Base-by-base conservation (phyloP, 2,329 filamentous ascomycete species). In the Tetracladium maxilliforme region DNA sequence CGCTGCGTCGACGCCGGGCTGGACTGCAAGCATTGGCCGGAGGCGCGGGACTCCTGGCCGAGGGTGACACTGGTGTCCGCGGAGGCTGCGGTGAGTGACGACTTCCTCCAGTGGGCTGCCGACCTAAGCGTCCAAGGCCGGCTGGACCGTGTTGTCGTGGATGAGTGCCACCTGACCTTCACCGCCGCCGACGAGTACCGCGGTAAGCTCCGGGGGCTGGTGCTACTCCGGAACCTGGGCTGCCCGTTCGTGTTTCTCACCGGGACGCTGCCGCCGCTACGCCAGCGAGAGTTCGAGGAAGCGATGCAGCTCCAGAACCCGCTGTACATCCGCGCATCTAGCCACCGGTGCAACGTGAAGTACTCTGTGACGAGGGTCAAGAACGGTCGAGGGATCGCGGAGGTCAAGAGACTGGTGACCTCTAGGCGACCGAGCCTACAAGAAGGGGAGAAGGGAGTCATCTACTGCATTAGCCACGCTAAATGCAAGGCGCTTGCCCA, bases 101-200 rank as follows among this genome's bases (percentile, higher is more conserved):
- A 13, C n/a, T n/a, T n/a, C n/a, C n/a, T n/a, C n/a, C n/a, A n/a
- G n/a, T n/a, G n/a, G n/a, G n/a, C n/a, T n/a, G n/a, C n/a, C n/a
- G n/a, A n/a, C n/a, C n/a, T n/a, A n/a, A n/a, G n/a, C n/a, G n/a
- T n/a, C n/a, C 19, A n/a, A n/a, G 18, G 15, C n/a, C 11, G 12
- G 7, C 18, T 29, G 6, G 24, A 28, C 11, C 20, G 23, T 14
- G 22, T 31, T 7, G 12, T 31, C 16, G 21, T 31, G 7, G 22
- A 31, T 18, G 29, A 31, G 22, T 26, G 28, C 19, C 28, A 30
- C 14, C 14, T 30, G 10, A 30, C 19, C 2, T 15, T 31, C 11
- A 30, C 27, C 7, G 23, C 22, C 6, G 26, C 26, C 10, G 22
- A 17, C 10, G 21, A 30, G 15, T 30, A 29, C 26, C 14, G 20